Evolutionary conservation across 2,329 filamentous ascomycete species (phyloP).

Genomic region (Neocatenulostroma microsporum): DNA sequence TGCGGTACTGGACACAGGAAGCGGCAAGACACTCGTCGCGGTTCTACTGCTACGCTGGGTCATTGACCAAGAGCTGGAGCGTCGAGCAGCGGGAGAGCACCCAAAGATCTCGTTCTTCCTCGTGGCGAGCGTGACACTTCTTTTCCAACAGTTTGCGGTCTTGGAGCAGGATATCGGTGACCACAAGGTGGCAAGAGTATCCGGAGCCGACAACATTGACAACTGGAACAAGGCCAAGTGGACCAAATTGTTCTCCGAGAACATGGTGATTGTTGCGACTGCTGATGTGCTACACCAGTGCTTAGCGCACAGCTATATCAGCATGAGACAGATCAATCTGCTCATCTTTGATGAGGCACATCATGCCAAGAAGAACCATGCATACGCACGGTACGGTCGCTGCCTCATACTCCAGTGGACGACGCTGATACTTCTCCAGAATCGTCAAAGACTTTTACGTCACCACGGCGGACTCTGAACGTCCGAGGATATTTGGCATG

Average conservation of each 20-base stretch:
- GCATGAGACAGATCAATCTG: constrained; percentile 76
- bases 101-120: constrained; percentile 76
- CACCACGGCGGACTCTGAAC: constrained; percentile 38
- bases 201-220: constrained; percentile 58
- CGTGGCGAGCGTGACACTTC: constrained; percentile 76
- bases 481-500: constrained; percentile 87
- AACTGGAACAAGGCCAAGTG: constrained; percentile 55
- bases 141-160: constrained; percentile 81
- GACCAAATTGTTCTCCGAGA: constrained; percentile 50
- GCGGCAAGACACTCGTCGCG: constrained; percentile 94
- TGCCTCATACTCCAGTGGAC: too few relatives aligned
- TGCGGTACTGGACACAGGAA: constrained; percentile 89
- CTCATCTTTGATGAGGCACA: constrained; percentile 95
- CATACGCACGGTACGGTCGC: constrained; percentile 60
- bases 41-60: constrained; percentile 71
- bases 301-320: constrained; percentile 69
- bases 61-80: constrained; percentile 68
- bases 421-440: constrained; percentile 25
- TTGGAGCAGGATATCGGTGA: constrained; percentile 74
- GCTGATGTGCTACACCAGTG: constrained; percentile 77
- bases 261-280: constrained; percentile 87
- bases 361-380: constrained; percentile 88
- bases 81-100: constrained; percentile 52
- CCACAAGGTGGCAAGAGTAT: constrained; percentile 64
- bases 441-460: constrained; percentile 86